Percentiles rank a stretch among this genome's conserved stretches.
These are phyloP conservation scores for Umbilicaria muhlenbergii DNA, from an alignment of 495 filamentous ascomycete species.

Conservation along the genomic window DNA sequence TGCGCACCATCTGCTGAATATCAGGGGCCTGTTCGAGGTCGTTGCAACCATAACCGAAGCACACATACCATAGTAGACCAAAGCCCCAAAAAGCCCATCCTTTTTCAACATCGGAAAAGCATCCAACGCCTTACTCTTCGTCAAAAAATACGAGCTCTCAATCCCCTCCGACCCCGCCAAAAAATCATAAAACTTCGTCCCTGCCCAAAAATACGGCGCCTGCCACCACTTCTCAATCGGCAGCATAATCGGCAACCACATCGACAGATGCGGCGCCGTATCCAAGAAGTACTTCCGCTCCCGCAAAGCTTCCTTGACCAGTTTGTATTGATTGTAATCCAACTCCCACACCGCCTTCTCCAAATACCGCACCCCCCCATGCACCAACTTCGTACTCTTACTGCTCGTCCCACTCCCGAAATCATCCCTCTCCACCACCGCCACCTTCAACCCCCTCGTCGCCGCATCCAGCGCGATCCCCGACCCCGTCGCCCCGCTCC, in stretches of 20 bases:
- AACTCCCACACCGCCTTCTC: constrained; percentile 96
- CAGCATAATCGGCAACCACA: constrained; percentile 96
- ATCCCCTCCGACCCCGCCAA: constrained; percentile 92
- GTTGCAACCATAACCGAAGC: not conserved
- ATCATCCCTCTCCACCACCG: constrained; percentile 88
- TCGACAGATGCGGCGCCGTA: constrained; percentile 87
- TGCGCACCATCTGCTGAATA: constrained; percentile 62
- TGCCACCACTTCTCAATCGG: constrained; percentile 95
- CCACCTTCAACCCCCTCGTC: constrained; percentile 83
- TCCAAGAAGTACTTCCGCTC: constrained; percentile 93
- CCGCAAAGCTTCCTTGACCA: constrained; percentile 88
- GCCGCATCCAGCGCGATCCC: constrained; percentile 91
- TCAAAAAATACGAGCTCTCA: constrained; percentile 92
- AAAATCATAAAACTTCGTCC: constrained; percentile 90
- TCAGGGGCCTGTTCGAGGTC: constrained; percentile 8
- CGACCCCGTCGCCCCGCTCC: constrained; percentile 80
- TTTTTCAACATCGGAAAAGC: constrained; percentile 96
- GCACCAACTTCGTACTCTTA: constrained; percentile 94
- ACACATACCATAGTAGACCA: constrained; percentile 77
- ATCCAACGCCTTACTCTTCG: constrained; percentile 85
- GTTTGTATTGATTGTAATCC: constrained; percentile 82
- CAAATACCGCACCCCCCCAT: constrained; percentile 89
- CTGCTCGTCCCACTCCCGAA: constrained; percentile 88
- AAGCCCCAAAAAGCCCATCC: constrained; percentile 68
- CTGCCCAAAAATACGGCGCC: constrained; percentile 92